Evolutionary conservation across 1,284 basidiomycete species (phyloP).

Genomic region (Stygiomarasmius scandens): DNA sequence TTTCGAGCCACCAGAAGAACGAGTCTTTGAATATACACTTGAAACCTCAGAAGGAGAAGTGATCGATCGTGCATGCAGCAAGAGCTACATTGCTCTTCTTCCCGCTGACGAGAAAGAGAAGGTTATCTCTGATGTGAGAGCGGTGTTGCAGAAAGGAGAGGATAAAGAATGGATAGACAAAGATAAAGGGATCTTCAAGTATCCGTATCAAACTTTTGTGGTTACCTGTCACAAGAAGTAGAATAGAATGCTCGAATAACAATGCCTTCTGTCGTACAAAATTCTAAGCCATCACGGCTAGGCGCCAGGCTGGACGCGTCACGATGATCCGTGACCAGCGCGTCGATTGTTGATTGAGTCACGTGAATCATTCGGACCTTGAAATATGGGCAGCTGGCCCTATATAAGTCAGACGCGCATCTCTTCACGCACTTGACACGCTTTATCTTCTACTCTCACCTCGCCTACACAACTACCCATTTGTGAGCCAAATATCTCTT

Average conservation of each 20-base stretch:
- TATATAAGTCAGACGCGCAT: neutral
- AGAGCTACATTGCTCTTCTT: slow-evolving; percentile 73
- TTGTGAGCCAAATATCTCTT: neutral
- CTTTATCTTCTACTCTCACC: slow-evolving; percentile 4
- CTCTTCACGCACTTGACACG: neutral
- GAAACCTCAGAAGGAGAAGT: slow-evolving; percentile 52
- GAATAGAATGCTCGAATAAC: neutral
- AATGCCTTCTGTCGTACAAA: neutral
- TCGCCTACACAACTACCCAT: neutral
- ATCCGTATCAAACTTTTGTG: slow-evolving; percentile 48
- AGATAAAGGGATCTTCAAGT: slow-evolving; percentile 45
- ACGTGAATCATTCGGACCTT: neutral
- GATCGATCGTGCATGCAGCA: slow-evolving; percentile 66
- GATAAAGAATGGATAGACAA: slow-evolving; percentile 49
- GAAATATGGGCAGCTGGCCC: neutral
- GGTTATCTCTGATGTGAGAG: slow-evolving; percentile 48
- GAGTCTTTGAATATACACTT: slow-evolving; percentile 51
- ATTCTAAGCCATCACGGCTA: neutral
- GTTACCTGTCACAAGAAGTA: slow-evolving; percentile 43
- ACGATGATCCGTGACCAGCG: neutral
- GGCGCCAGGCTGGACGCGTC: no score
- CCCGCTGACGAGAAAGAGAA: slow-evolving; percentile 52
- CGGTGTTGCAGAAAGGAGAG: slow-evolving; percentile 48
- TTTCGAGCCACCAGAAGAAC: slow-evolving; percentile 60
- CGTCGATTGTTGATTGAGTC: neutral